Conservation (phyloP, 345 rosid species). For the Pistacia atlantica region DNA sequence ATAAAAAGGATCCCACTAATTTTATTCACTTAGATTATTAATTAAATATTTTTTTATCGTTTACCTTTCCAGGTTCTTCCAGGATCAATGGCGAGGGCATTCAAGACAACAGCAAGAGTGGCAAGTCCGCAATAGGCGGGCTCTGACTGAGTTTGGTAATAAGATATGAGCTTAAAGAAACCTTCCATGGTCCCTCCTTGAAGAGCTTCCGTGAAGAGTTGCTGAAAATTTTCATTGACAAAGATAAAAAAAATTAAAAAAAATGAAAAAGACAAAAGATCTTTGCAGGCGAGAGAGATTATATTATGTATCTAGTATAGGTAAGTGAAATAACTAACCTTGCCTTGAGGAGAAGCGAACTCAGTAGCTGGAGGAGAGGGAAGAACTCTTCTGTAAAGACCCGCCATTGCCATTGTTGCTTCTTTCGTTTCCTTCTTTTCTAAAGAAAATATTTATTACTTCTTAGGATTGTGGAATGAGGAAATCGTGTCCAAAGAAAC, state of each 20-base stretch:
- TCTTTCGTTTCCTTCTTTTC: background rate
- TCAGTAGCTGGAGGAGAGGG: conserved; percentile 72
- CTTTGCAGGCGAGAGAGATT: background rate
- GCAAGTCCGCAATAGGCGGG: conserved; percentile 52
- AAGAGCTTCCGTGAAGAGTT: conserved; percentile 40
- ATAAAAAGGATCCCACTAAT: background rate
- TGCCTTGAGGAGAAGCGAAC: conserved; percentile 58
- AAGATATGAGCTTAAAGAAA: conserved; percentile 37
- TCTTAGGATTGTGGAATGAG: background rate
- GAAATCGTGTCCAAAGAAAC: too few relatives aligned
- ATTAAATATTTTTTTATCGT: background rate
- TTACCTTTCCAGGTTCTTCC: conserved; percentile 48
- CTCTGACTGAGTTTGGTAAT: conserved; percentile 50
- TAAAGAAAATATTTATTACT: too few relatives aligned
- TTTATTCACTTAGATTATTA: background rate
- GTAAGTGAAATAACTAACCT: conserved; percentile 26
- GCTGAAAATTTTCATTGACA: conserved; percentile 22
- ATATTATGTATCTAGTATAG: background rate
- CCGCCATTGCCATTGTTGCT: conserved; percentile 45
- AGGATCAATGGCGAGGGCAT: conserved; percentile 50
- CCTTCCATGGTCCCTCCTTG: conserved; percentile 39
- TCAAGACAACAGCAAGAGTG: conserved; percentile 41
- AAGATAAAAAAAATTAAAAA: background rate
- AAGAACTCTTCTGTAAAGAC: conserved; percentile 50
- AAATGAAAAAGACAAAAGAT: background rate